Base-by-base conservation (phyloP, 768 basidiomycete species). In the Rhizopogon roseolus region DNA sequence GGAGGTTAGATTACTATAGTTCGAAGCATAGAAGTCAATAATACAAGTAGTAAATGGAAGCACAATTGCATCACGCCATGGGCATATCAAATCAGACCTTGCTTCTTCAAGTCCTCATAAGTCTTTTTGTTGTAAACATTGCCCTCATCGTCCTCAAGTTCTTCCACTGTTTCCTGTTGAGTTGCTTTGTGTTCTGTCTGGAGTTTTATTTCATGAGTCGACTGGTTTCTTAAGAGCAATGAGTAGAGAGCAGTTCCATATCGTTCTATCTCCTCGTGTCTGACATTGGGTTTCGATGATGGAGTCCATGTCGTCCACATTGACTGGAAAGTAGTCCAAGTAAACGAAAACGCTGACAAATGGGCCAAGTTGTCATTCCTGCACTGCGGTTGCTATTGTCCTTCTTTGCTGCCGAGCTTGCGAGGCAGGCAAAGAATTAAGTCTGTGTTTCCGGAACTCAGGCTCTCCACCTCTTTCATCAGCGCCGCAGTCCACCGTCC, bases 91-190 rank as follows among this genome's bases (percentile, higher is more conserved):
- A 95, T 90, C 53, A 96, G 74, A 54, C 94, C 95, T 67, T 98
- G 95, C 73, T 94, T 93, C 78, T 94, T 96, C 61, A 97, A 76
- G 64, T 96, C 93, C 62, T 96, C 93, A 65, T 94, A 98, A n/a
- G 93, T 96, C 78, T 97, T 97, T 64, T 87, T 85, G 71, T 94
- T 94, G 71, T 98, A 98, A 48, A 98, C 97, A 62, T 99, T 98
- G 14, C 97, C 97, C 67, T 98, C 97, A 43, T 92, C 92, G 66
- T 99, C 97, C 66, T 99, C 97, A 37, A 98, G 80, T 70, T 99
- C 97, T 69, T 98, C 97, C 82, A 95, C 96, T 19, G 90, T 90
- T 71, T 98, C 94, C 62, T 90, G 86, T 68, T 97, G 90, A 14
- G 90, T 80, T 3, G 94, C 88, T 62, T 88, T 92, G 74, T 98